These are phyloP conservation scores for Lyophyllum atratum DNA, from an alignment of 768 basidiomycete genomes.

Conservation along the genomic window DNA sequence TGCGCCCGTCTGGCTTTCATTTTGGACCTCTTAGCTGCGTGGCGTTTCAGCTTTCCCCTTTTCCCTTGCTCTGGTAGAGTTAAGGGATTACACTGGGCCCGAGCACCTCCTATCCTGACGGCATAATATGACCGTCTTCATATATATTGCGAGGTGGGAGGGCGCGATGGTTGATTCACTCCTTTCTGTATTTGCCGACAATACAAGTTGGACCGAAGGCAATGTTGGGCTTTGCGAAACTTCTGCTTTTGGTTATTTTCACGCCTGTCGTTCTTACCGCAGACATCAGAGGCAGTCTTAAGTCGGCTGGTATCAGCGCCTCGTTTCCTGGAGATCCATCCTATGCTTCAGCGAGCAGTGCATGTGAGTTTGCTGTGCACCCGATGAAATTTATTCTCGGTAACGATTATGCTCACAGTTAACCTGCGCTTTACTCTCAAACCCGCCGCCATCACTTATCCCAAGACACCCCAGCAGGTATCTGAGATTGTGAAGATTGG, in stretches of 20 bases:
- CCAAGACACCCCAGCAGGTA: conserved; percentile 34
- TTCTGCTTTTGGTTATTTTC: neutral
- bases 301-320: conserved; percentile 12
- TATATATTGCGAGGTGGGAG: neutral
- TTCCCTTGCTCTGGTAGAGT: no score
- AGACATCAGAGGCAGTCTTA: conserved; percentile 12
- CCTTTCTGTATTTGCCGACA: neutral
- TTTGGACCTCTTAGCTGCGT: no score
- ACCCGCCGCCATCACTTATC: conserved; percentile 40
- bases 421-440: conserved; percentile 40
- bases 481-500: conserved; percentile 38
- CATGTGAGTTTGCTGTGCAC: conserved; percentile 12
- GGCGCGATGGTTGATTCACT: neutral
- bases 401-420: conserved; percentile 22
- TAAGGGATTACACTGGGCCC: no score
- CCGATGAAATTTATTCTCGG: neutral
- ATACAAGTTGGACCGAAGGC: neutral
- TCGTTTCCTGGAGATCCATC: conserved; percentile 21
- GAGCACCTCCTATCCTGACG: neutral
- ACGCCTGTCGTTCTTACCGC: neutral
- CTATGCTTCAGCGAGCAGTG: conserved; percentile 17
- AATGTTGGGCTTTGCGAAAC: neutral
- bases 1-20: no score
- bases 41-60: no score
- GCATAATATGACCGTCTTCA: neutral